Conservation (phyloP, 2,329 filamentous ascomycete genomes). For the Aspergillus thermomutatus region DNA sequence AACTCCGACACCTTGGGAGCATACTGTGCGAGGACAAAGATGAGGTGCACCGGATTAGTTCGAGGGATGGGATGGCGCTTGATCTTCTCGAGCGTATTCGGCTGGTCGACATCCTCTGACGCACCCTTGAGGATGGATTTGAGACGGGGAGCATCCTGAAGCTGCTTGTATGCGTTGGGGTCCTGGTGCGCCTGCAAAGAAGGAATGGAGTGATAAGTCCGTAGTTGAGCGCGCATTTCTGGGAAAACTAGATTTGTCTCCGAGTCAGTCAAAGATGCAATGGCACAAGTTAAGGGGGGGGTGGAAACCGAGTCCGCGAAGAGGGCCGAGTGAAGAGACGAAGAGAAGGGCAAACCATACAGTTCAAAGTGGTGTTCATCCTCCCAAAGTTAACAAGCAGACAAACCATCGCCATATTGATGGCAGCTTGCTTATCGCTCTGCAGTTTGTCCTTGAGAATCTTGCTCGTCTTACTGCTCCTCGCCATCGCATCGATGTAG, state of each 20-base stretch:
- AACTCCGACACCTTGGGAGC: conserved; percentile 89
- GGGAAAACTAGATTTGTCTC: conserved; percentile 71
- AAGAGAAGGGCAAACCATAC: conserved; percentile 50
- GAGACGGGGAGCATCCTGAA: conserved; percentile 91
- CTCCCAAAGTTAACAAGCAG: conserved; percentile 92
- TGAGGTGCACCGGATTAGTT: conserved; percentile 95
- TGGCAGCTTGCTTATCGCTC: conserved; percentile 84
- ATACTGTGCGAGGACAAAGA: conserved; percentile 88
- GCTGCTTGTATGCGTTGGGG: conserved; percentile 92
- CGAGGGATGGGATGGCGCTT: conserved; percentile 66
- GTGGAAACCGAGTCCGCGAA: neutral
- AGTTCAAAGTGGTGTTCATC: conserved; percentile 99
- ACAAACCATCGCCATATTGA: conserved; percentile 99
- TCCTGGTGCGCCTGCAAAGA: conserved; percentile 94
- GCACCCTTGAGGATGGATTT: conserved; percentile 98
- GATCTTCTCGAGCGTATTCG: conserved; percentile 77
- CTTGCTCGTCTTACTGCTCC: conserved; percentile 98
- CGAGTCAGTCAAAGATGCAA: conserved; percentile 1
- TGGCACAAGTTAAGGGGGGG: neutral
- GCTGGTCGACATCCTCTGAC: conserved; percentile 85
- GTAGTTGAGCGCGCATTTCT: conserved; percentile 95
- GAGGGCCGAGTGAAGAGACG: neutral
- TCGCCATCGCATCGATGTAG: conserved; percentile 97
- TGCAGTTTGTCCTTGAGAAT: conserved; percentile 95
- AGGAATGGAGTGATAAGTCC: conserved; percentile 97